Percentiles rank a stretch among this genome's conserved stretches.
These are phyloP conservation scores for Piromyces finnis DNA, from an alignment of 192 early-diverging fungal species.

Conservation along the genomic window DNA sequence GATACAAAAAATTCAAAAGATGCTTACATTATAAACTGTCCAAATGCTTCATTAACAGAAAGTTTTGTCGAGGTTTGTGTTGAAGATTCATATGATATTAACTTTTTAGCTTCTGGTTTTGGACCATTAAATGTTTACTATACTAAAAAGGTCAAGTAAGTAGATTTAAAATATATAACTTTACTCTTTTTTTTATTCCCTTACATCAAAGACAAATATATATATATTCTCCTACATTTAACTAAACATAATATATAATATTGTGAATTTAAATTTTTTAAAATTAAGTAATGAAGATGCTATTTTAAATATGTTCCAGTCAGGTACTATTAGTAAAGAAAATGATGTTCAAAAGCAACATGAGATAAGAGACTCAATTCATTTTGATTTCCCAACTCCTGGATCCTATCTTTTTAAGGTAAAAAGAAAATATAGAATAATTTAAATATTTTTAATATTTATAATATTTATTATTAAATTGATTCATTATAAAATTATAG, in stretches of 20 bases:
- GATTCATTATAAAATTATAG: background rate
- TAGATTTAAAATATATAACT: no score
- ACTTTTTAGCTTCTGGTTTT: background rate
- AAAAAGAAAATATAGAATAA: no score
- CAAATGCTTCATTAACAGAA: background rate
- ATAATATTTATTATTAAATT: no score
- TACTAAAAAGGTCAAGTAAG: background rate
- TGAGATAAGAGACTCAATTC: background rate
- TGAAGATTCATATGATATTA: background rate
- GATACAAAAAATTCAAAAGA: background rate
- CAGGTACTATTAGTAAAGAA: background rate
- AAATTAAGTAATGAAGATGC: background rate
- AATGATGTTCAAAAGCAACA: background rate
- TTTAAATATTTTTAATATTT: no score
- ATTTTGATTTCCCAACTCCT: background rate
- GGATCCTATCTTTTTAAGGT: background rate
- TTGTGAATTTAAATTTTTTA: no score
- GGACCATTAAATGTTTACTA: background rate
- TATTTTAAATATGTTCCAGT: background rate
- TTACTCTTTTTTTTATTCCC: background rate
- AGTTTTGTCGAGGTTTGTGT: background rate
- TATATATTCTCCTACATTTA: no score
- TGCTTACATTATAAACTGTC: background rate
- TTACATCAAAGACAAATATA: no score
- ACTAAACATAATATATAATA: no score